phyloP scores from a whole-genome alignment of 164 flowering plant genomes.

The Umbilicus rupestris region DNA sequence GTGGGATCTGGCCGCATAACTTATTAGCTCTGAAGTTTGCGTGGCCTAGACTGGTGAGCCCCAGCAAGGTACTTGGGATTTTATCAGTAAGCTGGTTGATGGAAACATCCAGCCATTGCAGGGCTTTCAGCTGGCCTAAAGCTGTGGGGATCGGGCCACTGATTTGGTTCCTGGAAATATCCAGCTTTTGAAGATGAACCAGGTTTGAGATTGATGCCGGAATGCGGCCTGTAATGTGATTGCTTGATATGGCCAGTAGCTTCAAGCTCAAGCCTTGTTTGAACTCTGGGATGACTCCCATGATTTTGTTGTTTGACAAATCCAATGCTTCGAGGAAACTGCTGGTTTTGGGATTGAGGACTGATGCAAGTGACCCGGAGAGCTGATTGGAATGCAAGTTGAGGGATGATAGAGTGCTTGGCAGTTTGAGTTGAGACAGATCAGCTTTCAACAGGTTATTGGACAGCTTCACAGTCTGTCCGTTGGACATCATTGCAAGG shows the following conservation, averaged over 20 bases:
- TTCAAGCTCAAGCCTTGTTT: conserved; percentile 36
- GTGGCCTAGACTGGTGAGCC: conserved; percentile 35
- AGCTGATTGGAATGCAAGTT: conserved; percentile 67
- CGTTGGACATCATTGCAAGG: conserved; percentile 46
- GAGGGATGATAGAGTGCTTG: conserved; percentile 40
- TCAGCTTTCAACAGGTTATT: conserved; percentile 53
- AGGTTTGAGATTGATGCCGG: conserved; percentile 74
- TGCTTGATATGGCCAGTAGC: conserved; percentile 49
- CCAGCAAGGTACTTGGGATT: conserved; percentile 61
- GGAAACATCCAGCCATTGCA: conserved; percentile 79
- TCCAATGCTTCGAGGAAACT: conserved; percentile 49
- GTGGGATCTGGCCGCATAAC: conserved; percentile 83
- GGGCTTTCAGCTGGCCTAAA: conserved; percentile 36
- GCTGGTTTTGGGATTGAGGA: conserved; percentile 37
- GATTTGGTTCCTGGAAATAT: conserved; percentile 60
- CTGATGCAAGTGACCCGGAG: conserved; percentile 43
- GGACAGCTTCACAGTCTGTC: conserved; percentile 59
- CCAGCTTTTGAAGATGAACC: conserved; percentile 40
- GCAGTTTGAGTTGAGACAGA: conserved; percentile 39
- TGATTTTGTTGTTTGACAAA: conserved; percentile 48
- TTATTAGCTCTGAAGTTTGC: conserved; percentile 75
- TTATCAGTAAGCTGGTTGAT: conserved; percentile 52
- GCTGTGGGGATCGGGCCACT: conserved; percentile 63
- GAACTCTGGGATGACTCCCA: conserved; percentile 56
- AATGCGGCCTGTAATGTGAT: conserved; percentile 56